A percentile compares a stretch with the other conserved stretches of the same genome.
Conservation (phyloP, 805 yeast genomes). For the Myxozyma sirexii region DNA sequence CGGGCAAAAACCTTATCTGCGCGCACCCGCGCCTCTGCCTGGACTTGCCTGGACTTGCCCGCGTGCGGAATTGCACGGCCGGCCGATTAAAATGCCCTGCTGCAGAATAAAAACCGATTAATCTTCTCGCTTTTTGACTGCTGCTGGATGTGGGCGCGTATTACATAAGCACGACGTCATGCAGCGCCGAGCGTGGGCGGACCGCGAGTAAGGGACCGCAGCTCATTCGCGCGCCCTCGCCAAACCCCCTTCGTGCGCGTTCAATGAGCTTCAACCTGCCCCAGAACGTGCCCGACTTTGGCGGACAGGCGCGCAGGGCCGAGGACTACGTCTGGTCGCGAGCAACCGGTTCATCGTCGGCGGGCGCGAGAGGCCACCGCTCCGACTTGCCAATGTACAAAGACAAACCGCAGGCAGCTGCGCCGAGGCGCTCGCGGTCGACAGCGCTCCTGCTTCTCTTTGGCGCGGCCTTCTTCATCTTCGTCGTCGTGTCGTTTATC, state of each 20-base stretch:
- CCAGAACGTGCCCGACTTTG: conserved; percentile 23
- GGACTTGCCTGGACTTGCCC: no score
- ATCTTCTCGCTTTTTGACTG: no score
- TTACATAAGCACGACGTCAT: no score
- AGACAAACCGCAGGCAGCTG: conserved; percentile 49
- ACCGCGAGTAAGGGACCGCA: no score
- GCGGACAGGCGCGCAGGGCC: conserved; percentile 17
- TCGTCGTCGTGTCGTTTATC: not conserved
- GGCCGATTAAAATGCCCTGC: no score
- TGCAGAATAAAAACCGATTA: no score
- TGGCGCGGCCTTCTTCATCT: not conserved
- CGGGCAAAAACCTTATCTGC: no score
- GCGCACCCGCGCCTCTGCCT: no score
- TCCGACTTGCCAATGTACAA: conserved; percentile 54
- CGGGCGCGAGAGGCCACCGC: not conserved
- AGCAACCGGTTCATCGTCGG: not conserved
- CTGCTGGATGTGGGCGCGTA: no score
- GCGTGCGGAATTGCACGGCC: no score
- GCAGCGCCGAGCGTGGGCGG: no score
- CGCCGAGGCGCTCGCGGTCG: not conserved
- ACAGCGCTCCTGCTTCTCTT: not conserved
- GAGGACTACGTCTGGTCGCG: conserved; percentile 25
- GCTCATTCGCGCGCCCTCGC: no score
- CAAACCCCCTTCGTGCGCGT: not conserved
- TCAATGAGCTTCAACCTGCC: conserved; percentile 23